Base-by-base conservation (phyloP, 176 grass and related monocot genomes). In the Oryza nivara region DNA sequence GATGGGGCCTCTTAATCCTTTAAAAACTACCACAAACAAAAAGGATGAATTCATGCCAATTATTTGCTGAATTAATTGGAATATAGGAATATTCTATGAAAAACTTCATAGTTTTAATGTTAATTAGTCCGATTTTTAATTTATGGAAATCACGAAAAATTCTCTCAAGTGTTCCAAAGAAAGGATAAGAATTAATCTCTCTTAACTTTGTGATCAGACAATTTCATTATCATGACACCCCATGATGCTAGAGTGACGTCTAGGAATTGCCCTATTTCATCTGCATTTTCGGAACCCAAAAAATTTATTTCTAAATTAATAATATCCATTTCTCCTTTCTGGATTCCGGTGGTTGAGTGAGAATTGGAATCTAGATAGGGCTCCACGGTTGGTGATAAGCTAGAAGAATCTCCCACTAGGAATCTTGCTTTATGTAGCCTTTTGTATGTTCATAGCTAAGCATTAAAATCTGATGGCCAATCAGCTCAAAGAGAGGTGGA, bases 211-310 rank as follows among this genome's bases (percentile, higher is more conserved):
- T 20, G 6, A 20, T 58, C 17, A 58, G 52, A 58, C 17, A 58
- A 58, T 20, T 7, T 56, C 20, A 83, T 65, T 28, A 65, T 65
- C n/a, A 65, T 12, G 10, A 35, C 47, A 13, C 15, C 0, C 14
- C 72, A 63, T 76, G 79, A 64, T 35, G 72, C 45, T 14, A 5
- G 20, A 46, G 14, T 87, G 79, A 70, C 79, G 38, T 70, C 38
- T 41, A 43, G 36, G 32, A 56, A 56, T 56, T 19, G 1, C 6
- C 16, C 16, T 56, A 1, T 16, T 56, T 16, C 7, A 1, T 52
- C 12, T 52, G 49, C 15, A 52, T 52, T 52, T 15, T 14, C 4
- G 11, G 19, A 16, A 22, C 13, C 60, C 8, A 65, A 65, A 76
- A 17, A 16, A 28, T 11, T 75, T 32, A 49, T 80, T 70, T 48